Percentiles rank a stretch among this genome's conserved stretches.
These are phyloP conservation scores for Penicillium thymicola DNA, from an alignment of 2,329 filamentous ascomycete genomes.

Conservation along the genomic window DNA sequence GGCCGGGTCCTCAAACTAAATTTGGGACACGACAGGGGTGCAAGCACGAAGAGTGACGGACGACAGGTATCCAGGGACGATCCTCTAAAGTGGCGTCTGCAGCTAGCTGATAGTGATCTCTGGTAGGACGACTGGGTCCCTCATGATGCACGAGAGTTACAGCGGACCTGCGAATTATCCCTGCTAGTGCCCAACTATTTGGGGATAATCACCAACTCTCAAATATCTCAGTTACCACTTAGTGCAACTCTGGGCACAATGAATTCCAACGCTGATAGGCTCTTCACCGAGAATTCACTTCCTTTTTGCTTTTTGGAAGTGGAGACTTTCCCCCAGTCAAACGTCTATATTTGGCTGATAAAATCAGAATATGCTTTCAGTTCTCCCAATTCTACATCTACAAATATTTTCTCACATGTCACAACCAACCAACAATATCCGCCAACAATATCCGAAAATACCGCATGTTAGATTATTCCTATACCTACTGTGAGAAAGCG, in stretches of 20 bases:
- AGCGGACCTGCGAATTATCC: slow-evolving; percentile 9
- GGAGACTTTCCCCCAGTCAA: not conserved
- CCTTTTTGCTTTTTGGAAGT: not conserved
- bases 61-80: slow-evolving; percentile 2
- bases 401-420: not conserved
- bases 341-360: not conserved
- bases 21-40: slow-evolving; percentile 9
- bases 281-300: not conserved
- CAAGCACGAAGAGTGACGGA: slow-evolving; percentile 7
- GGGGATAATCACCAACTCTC: slow-evolving; percentile 3
- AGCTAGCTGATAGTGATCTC: slow-evolving; percentile 7
- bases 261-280: not conserved
- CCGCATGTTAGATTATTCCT: not conserved
- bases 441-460: not conserved
- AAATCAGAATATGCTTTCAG: not conserved
- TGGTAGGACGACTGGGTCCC: slow-evolving; percentile 1
- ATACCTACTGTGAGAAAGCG: not conserved
- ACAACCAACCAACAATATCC: not conserved
- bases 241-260: not conserved
- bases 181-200: slow-evolving; percentile 3
- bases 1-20: slow-evolving; percentile 6
- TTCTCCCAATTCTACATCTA: not conserved
- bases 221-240: not conserved
- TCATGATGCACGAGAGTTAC: slow-evolving; percentile 10
- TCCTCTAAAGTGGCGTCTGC: slow-evolving; percentile 1